These are phyloP conservation scores for Nakaseomyces kungkrabaensis DNA, from an alignment of 1,139 yeast genomes.

Conservation along the genomic window DNA sequence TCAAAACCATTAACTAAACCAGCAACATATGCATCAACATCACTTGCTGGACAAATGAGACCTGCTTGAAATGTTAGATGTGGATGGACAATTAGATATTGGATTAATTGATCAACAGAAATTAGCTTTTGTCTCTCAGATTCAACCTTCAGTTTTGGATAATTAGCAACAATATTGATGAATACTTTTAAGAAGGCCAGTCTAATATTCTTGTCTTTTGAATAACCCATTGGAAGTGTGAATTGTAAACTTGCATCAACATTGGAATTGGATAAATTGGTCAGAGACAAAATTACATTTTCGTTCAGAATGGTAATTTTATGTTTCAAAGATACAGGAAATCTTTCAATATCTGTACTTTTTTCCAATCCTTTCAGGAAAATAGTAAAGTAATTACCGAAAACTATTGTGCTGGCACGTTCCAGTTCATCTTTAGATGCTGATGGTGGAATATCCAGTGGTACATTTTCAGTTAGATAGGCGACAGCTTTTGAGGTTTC, in stretches of 20 bases:
- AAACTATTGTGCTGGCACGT: conserved; percentile 52
- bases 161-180: conserved; percentile 49
- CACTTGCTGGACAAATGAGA: conserved; percentile 48
- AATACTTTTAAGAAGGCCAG: conserved; percentile 70
- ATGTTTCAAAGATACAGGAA: conserved; percentile 35
- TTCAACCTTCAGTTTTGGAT: conserved; percentile 21
- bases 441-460: conserved; percentile 56
- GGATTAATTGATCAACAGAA: conserved; percentile 20
- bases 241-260: conserved; percentile 69
- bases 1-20: conserved; percentile 53
- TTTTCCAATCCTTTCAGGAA: conserved; percentile 64
- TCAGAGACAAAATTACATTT: conserved; percentile 56
- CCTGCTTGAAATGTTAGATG: conserved; percentile 33
- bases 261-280: conserved; percentile 64
- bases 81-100: conserved; percentile 22
- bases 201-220: conserved; percentile 53
- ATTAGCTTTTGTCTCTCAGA: conserved; percentile 27
- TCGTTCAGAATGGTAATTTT: conserved; percentile 50
- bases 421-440: conserved; percentile 45
- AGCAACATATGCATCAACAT: conserved; percentile 63
- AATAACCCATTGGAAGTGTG: conserved; percentile 72
- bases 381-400: conserved; percentile 62
- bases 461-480: conserved; percentile 43
- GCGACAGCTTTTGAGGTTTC: conserved; percentile 55
- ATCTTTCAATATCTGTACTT: conserved; percentile 32